phyloP scores from a whole-genome alignment of 306 rosid species.

The Heteromeles arbutifolia region DNA sequence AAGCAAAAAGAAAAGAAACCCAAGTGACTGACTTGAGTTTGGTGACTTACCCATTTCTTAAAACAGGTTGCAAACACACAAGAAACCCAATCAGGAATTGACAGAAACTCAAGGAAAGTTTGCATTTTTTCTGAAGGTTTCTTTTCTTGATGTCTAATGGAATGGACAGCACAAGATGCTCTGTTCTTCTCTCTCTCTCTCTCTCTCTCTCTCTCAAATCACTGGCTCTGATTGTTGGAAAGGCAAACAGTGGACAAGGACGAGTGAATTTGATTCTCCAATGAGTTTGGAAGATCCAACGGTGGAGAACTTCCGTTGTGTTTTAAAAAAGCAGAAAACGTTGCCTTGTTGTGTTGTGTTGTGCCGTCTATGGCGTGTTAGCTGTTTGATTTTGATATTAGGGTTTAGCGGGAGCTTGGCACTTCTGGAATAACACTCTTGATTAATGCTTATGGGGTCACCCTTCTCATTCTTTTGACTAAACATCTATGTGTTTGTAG shows the following conservation, averaged over 20 bases:
- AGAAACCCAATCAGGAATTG: conserved; percentile 43
- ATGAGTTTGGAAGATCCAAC: conserved; percentile 48
- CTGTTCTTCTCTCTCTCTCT: conserved; percentile 4
- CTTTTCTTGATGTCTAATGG: neutral
- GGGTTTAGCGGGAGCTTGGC: no score
- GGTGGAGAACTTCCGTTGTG: conserved; percentile 15
- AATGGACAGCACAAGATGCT: conserved; percentile 27
- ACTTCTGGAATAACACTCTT: no score
- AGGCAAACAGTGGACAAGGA: conserved; percentile 35
- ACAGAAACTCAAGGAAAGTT: conserved; percentile 37
- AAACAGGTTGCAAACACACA: conserved; percentile 32
- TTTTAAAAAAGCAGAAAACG: conserved; percentile 22
- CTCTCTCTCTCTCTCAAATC: conserved; percentile 5
- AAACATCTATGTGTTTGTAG: no score
- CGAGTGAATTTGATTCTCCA: conserved; percentile 63
- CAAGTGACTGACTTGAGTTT: conserved; percentile 15
- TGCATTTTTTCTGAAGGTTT: conserved; percentile 32
- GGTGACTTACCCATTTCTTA: conserved; percentile 39
- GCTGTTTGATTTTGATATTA: neutral
- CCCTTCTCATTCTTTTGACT: no score
- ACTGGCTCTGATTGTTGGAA: conserved; percentile 11
- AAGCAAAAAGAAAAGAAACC: conserved; percentile 2
- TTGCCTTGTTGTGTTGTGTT: conserved; percentile 19
- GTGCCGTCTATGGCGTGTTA: neutral
- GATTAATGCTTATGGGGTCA: no score